Base-by-base conservation (phyloP, 106 monocot genomes). In the Dendrobium huoshanense region DNA sequence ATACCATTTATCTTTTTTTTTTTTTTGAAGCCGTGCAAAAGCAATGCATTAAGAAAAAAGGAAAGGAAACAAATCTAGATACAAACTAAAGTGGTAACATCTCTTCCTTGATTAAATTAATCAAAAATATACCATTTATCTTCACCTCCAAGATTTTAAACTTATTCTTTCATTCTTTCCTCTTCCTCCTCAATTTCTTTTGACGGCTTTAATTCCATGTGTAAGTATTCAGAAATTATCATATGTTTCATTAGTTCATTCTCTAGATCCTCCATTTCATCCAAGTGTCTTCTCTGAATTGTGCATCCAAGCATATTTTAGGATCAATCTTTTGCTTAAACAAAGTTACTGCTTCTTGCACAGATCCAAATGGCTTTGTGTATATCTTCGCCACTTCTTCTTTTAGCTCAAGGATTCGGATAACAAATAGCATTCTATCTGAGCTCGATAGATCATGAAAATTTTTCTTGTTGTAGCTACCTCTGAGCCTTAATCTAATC, bases 201-300 rank as follows among this genome's bases (percentile, higher is more conserved):
- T 19, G 27, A 67, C 81, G 79, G 84, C 55, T 75, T 84, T 55
- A 87, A 75, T 82, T 84, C 82, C 29, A 77, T 72, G 61, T 72
- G 67, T 8, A 81, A 82, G 68, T 81, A 87, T 72, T 87, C 79
- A 77, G 45, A 48, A 48, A 68, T 27, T 44, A 84, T 68, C 4
- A 41, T 79, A 79, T 84, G 78, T 25, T 72, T 75, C 56, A 81
- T 31, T 0, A 81, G 18, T 42, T 81, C 78, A 67, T 37, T 77
- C 80, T 82, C 77, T 77, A 83, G 56, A 72, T 58, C 19, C 43
- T 79, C 47, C 44, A 41, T 77, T 40, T 61, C 68, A 64, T 31
- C 55, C 43, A 77, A 55, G 44, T 83, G 65, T 7, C 55, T 22
- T 51, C 51, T 51, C 51, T 51, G 0, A 51, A 51, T 2, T 51